Percentiles rank a stretch among this genome's conserved stretches.
These are phyloP conservation scores for Gossypium gossypioides DNA, from an alignment of 441 rosid species.

Conservation along the genomic window DNA sequence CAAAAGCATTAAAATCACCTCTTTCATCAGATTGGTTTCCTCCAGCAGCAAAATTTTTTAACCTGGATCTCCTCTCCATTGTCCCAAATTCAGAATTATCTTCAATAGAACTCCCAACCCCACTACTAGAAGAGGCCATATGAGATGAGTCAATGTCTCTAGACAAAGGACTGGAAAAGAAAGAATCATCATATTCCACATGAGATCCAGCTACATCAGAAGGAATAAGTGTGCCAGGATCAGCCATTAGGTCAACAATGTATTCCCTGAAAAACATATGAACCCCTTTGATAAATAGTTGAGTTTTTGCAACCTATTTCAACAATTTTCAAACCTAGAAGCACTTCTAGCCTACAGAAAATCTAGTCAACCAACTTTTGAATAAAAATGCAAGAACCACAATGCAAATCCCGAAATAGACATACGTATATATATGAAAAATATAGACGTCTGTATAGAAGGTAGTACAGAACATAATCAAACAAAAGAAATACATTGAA, in stretches of 20 bases:
- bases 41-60: constrained; percentile 23
- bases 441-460: neutral
- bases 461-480: neutral
- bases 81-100: constrained; percentile 44
- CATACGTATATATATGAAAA: neutral
- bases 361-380: neutral
- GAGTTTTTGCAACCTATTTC: constrained; percentile 5
- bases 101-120: constrained; percentile 48
- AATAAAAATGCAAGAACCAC: constrained; percentile 1
- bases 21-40: constrained; percentile 32
- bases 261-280: constrained; percentile 76
- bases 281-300: constrained; percentile 15
- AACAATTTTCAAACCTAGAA: constrained; percentile 6
- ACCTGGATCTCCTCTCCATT: constrained; percentile 34
- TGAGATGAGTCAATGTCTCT: constrained; percentile 47
- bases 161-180: constrained; percentile 51
- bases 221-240: constrained; percentile 94
- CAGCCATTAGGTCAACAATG: constrained; percentile 96
- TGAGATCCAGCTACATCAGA: constrained; percentile 70
- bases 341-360: neutral
- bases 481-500: neutral
- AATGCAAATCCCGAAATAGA: neutral
- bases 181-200: constrained; percentile 47
- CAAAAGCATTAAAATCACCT: constrained; percentile 25
- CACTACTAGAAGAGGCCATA: constrained; percentile 61